A percentile compares a stretch with the other conserved stretches of the same genome.
These are phyloP conservation scores for Penicillium sp. DNA, from an alignment of 2,329 filamentous ascomycete genomes.

Conservation along the genomic window DNA sequence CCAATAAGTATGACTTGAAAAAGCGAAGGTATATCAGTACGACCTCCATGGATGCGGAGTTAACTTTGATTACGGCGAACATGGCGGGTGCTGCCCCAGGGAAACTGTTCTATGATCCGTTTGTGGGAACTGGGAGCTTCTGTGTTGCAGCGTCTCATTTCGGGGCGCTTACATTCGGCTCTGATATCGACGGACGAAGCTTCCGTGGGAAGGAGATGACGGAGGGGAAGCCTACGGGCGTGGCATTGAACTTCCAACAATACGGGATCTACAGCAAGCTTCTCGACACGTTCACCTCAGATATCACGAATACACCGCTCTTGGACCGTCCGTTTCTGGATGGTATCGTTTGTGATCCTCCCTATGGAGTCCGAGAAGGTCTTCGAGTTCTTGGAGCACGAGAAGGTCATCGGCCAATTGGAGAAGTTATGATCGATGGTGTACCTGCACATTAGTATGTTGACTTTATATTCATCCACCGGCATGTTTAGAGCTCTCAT, in stretches of 20 bases:
- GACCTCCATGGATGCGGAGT: conserved; percentile 95
- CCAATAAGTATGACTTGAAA: conserved; percentile 83
- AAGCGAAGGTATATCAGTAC: conserved; percentile 93
- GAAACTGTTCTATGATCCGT: conserved; percentile 90
- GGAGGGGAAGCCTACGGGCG: conserved; percentile 46
- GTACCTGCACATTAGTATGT: conserved; percentile 70
- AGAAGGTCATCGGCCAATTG: conserved; percentile 57
- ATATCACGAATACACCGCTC: conserved; percentile 86
- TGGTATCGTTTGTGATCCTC: conserved; percentile 92
- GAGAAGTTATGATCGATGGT: conserved; percentile 69
- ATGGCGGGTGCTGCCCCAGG: conserved; percentile 81
- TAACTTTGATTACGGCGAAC: conserved; percentile 90
- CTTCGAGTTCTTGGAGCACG: conserved; percentile 82
- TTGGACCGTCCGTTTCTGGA: conserved; percentile 69
- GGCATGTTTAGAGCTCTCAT: background rate
- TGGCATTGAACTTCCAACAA: conserved; percentile 79
- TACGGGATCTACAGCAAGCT: conserved; percentile 72
- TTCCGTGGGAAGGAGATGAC: conserved; percentile 70
- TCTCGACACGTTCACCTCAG: conserved; percentile 80
- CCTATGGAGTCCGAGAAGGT: conserved; percentile 93
- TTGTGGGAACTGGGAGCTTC: conserved; percentile 94
- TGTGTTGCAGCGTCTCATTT: conserved; percentile 89
- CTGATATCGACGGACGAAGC: conserved; percentile 90
- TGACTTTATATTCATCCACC: background rate
- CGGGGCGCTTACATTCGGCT: conserved; percentile 80